Evolutionary conservation across 495 filamentous ascomycete genomes (phyloP).

Genomic region (Trypethelium eluteriae): DNA sequence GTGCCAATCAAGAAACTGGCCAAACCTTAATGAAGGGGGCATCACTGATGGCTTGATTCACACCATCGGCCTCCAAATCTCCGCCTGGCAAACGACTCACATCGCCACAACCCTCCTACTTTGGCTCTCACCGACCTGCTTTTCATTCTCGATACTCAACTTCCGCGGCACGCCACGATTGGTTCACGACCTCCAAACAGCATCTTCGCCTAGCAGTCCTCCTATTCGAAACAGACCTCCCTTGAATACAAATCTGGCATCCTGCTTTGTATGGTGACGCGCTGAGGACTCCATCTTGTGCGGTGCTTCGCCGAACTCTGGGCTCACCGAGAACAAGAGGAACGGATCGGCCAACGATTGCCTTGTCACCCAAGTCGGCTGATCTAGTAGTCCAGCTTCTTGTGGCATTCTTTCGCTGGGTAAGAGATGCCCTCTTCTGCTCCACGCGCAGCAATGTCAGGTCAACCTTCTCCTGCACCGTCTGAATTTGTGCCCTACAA

Average conservation of each 20-base stretch:
- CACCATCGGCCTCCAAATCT: background rate
- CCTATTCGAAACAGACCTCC: background rate
- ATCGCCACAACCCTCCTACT: background rate
- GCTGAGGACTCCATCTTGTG: background rate
- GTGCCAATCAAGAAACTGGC: background rate
- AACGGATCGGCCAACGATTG: background rate
- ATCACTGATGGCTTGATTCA: background rate
- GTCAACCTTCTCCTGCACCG: background rate
- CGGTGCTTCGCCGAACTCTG: background rate
- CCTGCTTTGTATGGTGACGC: background rate
- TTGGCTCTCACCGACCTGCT: background rate
- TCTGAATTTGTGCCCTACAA: constrained; percentile 4
- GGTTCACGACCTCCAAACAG: background rate
- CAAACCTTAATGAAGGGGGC: background rate
- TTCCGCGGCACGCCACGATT: background rate
- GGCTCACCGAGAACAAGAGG: background rate
- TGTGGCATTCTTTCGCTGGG: background rate
- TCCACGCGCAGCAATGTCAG: background rate
- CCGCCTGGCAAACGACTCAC: background rate
- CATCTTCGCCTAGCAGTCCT: background rate
- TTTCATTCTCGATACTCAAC: background rate
- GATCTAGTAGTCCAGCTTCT: background rate
- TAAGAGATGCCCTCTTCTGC: background rate
- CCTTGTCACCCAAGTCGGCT: background rate
- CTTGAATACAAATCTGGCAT: background rate